Percentiles rank a stretch among this genome's conserved stretches.
phyloP scores from a whole-genome alignment of 768 basidiomycete species.

The Termitomyces sp. region DNA sequence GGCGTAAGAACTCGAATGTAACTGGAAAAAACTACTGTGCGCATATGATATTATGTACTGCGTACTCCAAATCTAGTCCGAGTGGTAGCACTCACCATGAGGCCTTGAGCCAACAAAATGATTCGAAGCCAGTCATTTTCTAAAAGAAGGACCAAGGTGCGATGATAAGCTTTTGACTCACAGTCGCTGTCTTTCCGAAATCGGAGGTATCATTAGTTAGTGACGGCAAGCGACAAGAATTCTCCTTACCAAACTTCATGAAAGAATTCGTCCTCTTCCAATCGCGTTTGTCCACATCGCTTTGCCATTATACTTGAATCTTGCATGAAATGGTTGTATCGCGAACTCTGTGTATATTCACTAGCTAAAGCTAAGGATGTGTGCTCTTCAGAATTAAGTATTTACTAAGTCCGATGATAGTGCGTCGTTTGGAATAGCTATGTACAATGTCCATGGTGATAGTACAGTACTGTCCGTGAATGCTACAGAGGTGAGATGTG shows the following conservation, averaged over 20 bases:
- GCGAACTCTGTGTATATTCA: neutral
- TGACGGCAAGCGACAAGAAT: neutral
- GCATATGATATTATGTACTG: no score
- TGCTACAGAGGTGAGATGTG: neutral
- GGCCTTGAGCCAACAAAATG: no score
- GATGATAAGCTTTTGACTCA: no score
- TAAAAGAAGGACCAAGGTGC: no score
- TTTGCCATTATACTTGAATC: no score
- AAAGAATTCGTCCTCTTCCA: no score
- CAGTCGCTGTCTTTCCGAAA: neutral
- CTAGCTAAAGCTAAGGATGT: neutral
- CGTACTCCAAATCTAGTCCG: no score
- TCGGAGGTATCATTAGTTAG: neutral
- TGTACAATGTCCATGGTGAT: conserved; percentile 7
- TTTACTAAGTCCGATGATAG: neutral
- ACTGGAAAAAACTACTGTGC: no score
- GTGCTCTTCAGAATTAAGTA: neutral
- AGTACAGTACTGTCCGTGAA: conserved; percentile 8
- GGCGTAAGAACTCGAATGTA: no score
- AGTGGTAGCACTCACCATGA: no score
- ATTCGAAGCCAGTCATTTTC: no score
- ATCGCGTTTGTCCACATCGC: neutral
- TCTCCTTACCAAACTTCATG: neutral
- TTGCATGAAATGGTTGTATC: neutral
- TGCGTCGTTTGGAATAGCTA: conserved; percentile 1